These are phyloP conservation scores for Arabidopsis suecica DNA, from an alignment of 345 rosid species.

Conservation along the genomic window DNA sequence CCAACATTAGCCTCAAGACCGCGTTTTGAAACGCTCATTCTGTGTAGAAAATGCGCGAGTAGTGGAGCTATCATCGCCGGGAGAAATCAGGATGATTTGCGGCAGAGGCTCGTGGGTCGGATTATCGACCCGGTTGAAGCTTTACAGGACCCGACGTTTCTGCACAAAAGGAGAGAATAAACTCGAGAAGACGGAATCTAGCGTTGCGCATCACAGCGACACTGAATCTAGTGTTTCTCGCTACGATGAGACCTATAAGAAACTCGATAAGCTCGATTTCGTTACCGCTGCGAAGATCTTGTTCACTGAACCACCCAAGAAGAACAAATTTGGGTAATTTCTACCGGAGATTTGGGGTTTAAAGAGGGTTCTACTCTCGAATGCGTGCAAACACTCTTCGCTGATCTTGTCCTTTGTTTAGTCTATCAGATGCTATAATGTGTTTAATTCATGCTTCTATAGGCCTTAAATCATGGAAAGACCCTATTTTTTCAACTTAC, in stretches of 20 bases:
- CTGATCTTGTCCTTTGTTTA: not conserved
- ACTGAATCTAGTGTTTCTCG: constrained; percentile 54
- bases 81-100: constrained; percentile 53
- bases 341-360: not conserved
- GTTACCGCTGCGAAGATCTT: constrained; percentile 75
- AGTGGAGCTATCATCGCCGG: constrained; percentile 28
- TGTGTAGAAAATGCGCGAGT: not conserved
- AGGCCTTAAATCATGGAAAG: constrained; percentile 20
- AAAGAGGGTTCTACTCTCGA: not conserved
- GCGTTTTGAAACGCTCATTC: constrained; percentile 35
- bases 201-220: constrained; percentile 52
- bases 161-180: constrained; percentile 41
- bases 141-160: constrained; percentile 34
- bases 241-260: constrained; percentile 61
- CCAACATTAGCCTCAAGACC: not conserved
- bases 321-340: constrained; percentile 77
- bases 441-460: not conserved
- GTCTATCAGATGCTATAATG: not conserved
- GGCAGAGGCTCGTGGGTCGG: constrained; percentile 47
- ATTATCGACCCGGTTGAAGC: constrained; percentile 40
- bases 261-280: constrained; percentile 82
- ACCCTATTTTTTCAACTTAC: not conserved
- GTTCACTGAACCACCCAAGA: constrained; percentile 67
- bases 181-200: constrained; percentile 50
- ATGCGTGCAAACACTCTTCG: not conserved